Conservation (phyloP, 768 basidiomycete genomes). For the Phylloporus arenicola region DNA sequence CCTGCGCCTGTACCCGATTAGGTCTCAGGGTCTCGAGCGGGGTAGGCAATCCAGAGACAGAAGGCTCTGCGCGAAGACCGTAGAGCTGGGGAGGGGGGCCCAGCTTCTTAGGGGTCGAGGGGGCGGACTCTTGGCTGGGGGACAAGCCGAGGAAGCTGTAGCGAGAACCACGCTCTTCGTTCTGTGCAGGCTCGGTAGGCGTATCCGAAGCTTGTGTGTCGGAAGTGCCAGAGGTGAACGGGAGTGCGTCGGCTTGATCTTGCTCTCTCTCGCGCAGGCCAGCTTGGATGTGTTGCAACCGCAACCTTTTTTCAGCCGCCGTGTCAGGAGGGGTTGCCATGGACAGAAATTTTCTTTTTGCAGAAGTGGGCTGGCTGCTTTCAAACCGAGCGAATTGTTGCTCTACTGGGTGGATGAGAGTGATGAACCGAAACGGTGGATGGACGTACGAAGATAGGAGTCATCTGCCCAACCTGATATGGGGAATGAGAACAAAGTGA, state of each 20-base stretch:
- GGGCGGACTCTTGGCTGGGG: conserved; percentile 14
- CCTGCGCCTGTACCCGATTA: neutral
- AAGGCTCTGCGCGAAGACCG: neutral
- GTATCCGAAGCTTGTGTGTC: neutral
- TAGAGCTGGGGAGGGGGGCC: neutral
- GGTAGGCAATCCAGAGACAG: conserved; percentile 10
- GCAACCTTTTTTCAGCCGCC: neutral
- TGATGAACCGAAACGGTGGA: too few relatives aligned
- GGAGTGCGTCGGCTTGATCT: conserved; percentile 7
- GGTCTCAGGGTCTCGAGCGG: conserved; percentile 18
- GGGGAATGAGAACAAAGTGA: neutral
- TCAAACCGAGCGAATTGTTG: neutral
- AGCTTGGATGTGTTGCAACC: conserved; percentile 7
- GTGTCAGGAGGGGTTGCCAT: neutral
- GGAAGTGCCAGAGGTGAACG: conserved; percentile 12
- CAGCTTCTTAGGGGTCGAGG: conserved; percentile 15
- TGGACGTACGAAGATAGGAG: conserved; percentile 9
- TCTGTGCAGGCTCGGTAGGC: neutral
- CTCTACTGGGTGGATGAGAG: conserved; percentile 3
- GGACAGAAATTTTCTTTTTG: conserved; percentile 2
- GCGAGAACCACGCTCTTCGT: neutral
- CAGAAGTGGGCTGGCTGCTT: neutral
- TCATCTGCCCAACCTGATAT: conserved; percentile 33
- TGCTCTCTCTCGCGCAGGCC: conserved; percentile 5
- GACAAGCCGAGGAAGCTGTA: conserved; percentile 22